These are phyloP conservation scores for Jacaranda copaia DNA, from an alignment of 257 asterid species.

Conservation along the genomic window DNA sequence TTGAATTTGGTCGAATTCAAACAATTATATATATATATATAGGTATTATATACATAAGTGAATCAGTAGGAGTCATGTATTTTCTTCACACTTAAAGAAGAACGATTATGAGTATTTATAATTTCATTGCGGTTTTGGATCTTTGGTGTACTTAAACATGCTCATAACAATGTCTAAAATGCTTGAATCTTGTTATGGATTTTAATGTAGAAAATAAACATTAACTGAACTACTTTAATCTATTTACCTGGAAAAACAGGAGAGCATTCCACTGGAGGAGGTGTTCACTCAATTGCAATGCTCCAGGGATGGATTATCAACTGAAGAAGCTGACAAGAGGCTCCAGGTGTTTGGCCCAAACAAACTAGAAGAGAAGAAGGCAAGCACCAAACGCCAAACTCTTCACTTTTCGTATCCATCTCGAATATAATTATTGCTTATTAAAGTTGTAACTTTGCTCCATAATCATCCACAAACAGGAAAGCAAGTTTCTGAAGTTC, in stretches of 20 bases:
- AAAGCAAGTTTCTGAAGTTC: slow-evolving; percentile 67
- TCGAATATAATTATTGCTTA: too few species aligned
- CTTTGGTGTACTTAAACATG: too few species aligned
- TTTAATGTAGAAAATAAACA: not conserved
- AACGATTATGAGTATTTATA: not conserved
- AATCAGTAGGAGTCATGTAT: not conserved
- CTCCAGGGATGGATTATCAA: slow-evolving; percentile 68
- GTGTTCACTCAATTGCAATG: slow-evolving; percentile 75
- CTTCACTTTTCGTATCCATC: not conserved
- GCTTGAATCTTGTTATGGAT: not conserved
- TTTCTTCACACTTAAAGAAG: not conserved
- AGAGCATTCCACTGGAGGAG: slow-evolving; percentile 76
- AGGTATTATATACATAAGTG: not conserved
- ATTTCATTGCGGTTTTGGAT: not conserved
- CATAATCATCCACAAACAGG: slow-evolving; percentile 44
- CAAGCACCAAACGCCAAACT: slow-evolving; percentile 3
- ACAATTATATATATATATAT: too few species aligned
- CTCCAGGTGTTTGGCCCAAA: slow-evolving; percentile 76
- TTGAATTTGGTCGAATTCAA: too few species aligned
- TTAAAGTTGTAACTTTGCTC: not conserved
- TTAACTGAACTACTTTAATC: too few species aligned
- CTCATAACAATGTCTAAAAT: too few species aligned
- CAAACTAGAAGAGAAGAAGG: slow-evolving; percentile 92
- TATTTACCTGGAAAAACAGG: slow-evolving; percentile 47
- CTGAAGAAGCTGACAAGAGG: slow-evolving; percentile 65